Percentiles rank a stretch among this genome's conserved stretches.
Evolutionary conservation across 176 grass and related monocot species (phyloP).

Genomic region (Avena insularis): DNA sequence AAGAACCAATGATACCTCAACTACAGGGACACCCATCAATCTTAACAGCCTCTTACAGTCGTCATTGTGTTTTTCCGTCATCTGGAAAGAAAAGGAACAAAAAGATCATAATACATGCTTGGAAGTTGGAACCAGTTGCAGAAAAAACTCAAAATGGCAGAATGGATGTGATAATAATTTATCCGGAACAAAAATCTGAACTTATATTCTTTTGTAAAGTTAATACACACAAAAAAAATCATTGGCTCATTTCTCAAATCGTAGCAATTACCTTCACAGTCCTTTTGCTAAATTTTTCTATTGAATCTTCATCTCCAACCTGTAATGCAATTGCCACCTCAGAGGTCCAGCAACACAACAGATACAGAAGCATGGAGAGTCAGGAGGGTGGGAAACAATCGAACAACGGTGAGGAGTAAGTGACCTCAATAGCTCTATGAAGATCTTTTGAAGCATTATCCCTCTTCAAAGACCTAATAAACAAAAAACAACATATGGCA

Average conservation of each 20-base stretch:
- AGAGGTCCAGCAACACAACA: conserved; percentile 40
- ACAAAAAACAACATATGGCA: conserved; percentile 12
- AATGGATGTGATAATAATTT: conserved; percentile 25
- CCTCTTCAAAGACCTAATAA: conserved; percentile 75
- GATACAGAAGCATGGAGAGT: not conserved
- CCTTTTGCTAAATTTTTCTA: conserved; percentile 96
- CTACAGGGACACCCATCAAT: conserved; percentile 86
- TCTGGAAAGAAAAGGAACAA: conserved; percentile 45
- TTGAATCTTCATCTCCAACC: conserved; percentile 73
- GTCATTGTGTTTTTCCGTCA: conserved; percentile 82
- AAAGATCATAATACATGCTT: not conserved
- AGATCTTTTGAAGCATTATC: conserved; percentile 75
- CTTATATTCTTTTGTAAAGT: not conserved
- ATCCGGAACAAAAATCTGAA: conserved; percentile 25
- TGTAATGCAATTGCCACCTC: conserved; percentile 51
- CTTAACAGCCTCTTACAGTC: conserved; percentile 81
- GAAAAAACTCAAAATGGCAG: not conserved
- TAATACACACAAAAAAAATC: conserved; percentile 4
- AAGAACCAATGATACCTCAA: conserved; percentile 65
- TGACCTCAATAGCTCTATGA: conserved; percentile 77
- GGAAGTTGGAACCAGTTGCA: not conserved
- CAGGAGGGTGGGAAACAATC: not conserved
- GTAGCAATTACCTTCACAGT: conserved; percentile 71
- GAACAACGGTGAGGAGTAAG: conserved; percentile 24
- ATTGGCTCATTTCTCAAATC: conserved; percentile 30